Percentiles rank a stretch among this genome's conserved stretches.
Conservation (phyloP, 441 rosid species). For the Croton laevigatus region DNA sequence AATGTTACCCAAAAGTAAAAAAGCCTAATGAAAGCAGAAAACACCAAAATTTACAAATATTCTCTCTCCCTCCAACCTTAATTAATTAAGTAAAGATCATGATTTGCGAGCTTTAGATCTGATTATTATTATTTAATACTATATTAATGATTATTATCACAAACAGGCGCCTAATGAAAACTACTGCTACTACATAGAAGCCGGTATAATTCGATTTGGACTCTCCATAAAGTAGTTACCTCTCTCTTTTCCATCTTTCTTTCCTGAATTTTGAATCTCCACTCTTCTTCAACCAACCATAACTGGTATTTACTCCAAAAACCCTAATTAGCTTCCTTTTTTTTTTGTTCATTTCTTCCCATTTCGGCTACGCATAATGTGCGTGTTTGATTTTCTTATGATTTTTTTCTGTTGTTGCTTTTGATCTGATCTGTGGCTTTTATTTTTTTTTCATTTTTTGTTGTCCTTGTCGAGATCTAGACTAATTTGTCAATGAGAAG, state of each 20-base stretch:
- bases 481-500: slow-evolving; percentile 16
- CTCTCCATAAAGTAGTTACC: slow-evolving; percentile 10
- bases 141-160: neutral
- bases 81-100: neutral
- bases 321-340: slow-evolving; percentile 33
- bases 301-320: slow-evolving; percentile 39
- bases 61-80: neutral
- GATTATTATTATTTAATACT: neutral
- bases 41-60: slow-evolving; percentile 10
- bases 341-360: neutral
- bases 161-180: neutral
- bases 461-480: slow-evolving; percentile 42
- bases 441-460: neutral
- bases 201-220: slow-evolving; percentile 33
- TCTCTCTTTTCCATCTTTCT: slow-evolving; percentile 12
- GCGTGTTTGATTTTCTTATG: neutral
- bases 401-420: slow-evolving; percentile 1
- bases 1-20: neutral
- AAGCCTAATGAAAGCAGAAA: neutral
- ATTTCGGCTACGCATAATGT: neutral
- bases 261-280: slow-evolving; percentile 19
- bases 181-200: neutral
- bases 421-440: slow-evolving; percentile 25
- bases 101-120: neutral
- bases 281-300: slow-evolving; percentile 12